Evolutionary conservation across 805 yeast species (phyloP).

Genomic region (Clavispora carvajalis): DNA sequence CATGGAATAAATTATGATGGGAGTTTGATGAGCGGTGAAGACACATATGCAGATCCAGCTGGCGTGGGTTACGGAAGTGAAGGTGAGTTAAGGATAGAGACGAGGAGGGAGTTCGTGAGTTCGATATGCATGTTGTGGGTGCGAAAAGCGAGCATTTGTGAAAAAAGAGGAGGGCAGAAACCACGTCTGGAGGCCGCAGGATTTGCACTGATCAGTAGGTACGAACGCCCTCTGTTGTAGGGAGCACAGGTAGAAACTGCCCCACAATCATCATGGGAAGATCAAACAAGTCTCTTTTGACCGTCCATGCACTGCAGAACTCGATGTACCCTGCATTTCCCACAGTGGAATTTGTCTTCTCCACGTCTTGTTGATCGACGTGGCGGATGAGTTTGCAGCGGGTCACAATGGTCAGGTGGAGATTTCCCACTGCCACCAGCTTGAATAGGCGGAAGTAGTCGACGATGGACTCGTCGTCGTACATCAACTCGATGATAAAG

Average conservation of each 20-base stretch:
- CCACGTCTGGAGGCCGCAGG: no score
- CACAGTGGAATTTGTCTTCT: conserved; percentile 16
- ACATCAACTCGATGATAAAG: conserved; percentile 74
- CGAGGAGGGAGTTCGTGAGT: no score
- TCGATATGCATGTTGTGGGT: no score
- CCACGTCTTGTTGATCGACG: conserved; percentile 12
- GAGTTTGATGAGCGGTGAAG: no score
- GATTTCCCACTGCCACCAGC: conserved; percentile 64
- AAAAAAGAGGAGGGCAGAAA: no score
- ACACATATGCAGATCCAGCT: no score
- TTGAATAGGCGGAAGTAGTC: conserved; percentile 70
- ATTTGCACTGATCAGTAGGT: conserved; percentile 27
- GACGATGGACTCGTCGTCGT: conserved; percentile 66
- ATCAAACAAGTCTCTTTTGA: conserved; percentile 76
- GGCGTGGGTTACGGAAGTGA: no score
- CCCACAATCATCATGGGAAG: conserved; percentile 82
- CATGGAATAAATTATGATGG: no score
- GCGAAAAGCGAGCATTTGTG: no score
- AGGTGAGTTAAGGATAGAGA: no score
- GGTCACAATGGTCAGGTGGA: conserved; percentile 48
- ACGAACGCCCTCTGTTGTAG: conserved; percentile 28
- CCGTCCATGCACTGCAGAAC: conserved; percentile 82
- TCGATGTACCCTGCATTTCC: conserved; percentile 33
- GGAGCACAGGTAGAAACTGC: conserved; percentile 65
- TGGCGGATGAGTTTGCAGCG: conserved; percentile 43